These are phyloP conservation scores for Malus domestica DNA, from an alignment of 306 rosid genomes.

Conservation along the genomic window ASM211411v1 NC_041802.1:29623501-29624000, in stretches of 20 bases:
- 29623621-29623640: not conserved
- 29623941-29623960: constrained; percentile 39
- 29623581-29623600: too few species aligned
- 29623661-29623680: not conserved
- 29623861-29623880: constrained; percentile 46
- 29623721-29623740: constrained; percentile 71
- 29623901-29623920: constrained; percentile 46
- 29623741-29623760: constrained; percentile 96
- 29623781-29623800: constrained; percentile 93
- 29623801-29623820: constrained; percentile 71
- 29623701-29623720: constrained; percentile 93
- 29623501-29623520: not conserved
- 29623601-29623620: not conserved
- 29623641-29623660: not conserved
- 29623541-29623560: not conserved
- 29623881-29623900: constrained; percentile 43
- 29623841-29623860: constrained; percentile 59
- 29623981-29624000: constrained; percentile 49
- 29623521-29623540: not conserved
- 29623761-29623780: constrained; percentile 96
- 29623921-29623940: constrained; percentile 52
- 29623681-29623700: constrained; percentile 34
- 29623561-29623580: not conserved
- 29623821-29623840: constrained; percentile 59
- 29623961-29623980: constrained; percentile 50